A percentile compares a stretch with the other conserved stretches of the same genome.
Evolutionary conservation across 352 stramenopile genomes (phyloP).

Genomic region (Phytophthora cajani): DNA sequence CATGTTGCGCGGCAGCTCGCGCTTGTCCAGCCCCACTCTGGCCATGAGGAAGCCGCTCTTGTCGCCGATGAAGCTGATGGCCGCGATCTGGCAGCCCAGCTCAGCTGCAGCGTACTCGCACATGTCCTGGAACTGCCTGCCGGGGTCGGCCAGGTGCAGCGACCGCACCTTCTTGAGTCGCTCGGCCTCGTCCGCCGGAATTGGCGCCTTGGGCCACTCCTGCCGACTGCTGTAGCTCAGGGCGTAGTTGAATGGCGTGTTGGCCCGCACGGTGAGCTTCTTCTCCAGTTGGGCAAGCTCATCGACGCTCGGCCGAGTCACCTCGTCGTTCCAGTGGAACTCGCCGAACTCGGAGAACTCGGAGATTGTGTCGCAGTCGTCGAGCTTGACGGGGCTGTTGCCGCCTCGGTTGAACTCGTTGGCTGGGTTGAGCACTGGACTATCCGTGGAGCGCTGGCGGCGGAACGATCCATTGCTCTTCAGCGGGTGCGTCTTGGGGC

Average conservation of each 20-base stretch:
- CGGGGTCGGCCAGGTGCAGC: constrained; percentile 78
- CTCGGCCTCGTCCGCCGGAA: constrained; percentile 67
- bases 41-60: constrained; percentile 88
- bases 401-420: constrained; percentile 59
- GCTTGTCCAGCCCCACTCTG: constrained; percentile 79
- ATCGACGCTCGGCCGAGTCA: constrained; percentile 47
- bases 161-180: constrained; percentile 77
- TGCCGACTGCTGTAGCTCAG: constrained; percentile 83
- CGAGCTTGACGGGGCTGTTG: constrained; percentile 26
- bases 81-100: constrained; percentile 80
- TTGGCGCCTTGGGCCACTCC: constrained; percentile 81
- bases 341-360: constrained; percentile 53
- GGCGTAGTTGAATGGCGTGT: constrained; percentile 83
- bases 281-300: constrained; percentile 69
- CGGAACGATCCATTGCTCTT: constrained; percentile 41
- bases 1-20: constrained; percentile 79
- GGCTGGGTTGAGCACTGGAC: constrained; percentile 25
- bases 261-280: constrained; percentile 68
- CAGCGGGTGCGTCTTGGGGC: constrained; percentile 59
- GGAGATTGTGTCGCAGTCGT: constrained; percentile 30
- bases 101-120: constrained; percentile 85
- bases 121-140: constrained; percentile 88
- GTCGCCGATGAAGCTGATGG: constrained; percentile 87
- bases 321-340: constrained; percentile 52
- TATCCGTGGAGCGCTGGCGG: constrained; percentile 22